phyloP scores from a whole-genome alignment of 768 basidiomycete genomes.

The Pleurotus eryngii region DNA sequence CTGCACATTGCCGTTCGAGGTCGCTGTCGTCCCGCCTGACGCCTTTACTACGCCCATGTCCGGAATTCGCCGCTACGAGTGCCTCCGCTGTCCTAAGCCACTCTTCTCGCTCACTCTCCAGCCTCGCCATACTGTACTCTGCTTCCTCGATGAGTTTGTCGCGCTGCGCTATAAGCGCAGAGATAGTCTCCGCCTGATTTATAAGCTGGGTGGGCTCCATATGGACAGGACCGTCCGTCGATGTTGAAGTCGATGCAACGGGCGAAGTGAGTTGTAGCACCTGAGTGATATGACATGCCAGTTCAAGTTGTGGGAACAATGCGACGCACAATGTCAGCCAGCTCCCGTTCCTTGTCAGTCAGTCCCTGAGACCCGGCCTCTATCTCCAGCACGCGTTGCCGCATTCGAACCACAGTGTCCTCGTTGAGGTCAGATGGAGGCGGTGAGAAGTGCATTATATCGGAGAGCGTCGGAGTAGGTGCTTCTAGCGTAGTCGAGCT shows the following conservation, averaged over 20 bases:
- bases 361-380: slow-evolving; percentile 18
- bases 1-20: slow-evolving; percentile 44
- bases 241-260: no score
- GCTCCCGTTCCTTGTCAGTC: slow-evolving; percentile 45
- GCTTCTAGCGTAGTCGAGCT: not conserved
- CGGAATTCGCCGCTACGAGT: slow-evolving; percentile 46
- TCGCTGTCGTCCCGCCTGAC: slow-evolving; percentile 27
- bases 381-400: slow-evolving; percentile 43
- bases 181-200: slow-evolving; percentile 62
- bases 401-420: slow-evolving; percentile 47
- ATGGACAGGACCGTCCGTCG: no score
- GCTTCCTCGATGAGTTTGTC: slow-evolving; percentile 51
- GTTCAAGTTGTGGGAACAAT: slow-evolving; percentile 10
- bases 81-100: slow-evolving; percentile 72
- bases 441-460: slow-evolving; percentile 42
- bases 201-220: slow-evolving; percentile 43
- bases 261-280: slow-evolving; percentile 40
- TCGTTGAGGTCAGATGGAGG: slow-evolving; percentile 28
- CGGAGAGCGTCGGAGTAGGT: slow-evolving; percentile 47
- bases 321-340: slow-evolving; percentile 51
- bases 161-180: slow-evolving; percentile 51
- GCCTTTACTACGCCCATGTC: slow-evolving; percentile 24
- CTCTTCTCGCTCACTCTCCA: slow-evolving; percentile 58
- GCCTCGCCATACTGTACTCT: slow-evolving; percentile 57
- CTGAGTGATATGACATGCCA: slow-evolving; percentile 22